phyloP scores from a whole-genome alignment of 306 rosid genomes.

The Ziziphus jujuba region DNA sequence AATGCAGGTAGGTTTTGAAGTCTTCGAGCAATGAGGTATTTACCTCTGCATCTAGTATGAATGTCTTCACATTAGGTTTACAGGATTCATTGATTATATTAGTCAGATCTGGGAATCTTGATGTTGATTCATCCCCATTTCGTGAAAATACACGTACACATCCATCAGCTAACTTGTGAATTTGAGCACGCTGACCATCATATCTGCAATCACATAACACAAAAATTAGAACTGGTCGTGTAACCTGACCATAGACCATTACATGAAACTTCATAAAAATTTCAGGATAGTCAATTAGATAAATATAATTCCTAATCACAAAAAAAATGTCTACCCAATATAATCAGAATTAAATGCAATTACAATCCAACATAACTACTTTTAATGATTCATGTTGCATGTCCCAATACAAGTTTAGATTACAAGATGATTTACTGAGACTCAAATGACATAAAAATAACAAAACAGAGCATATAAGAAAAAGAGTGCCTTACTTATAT shows the following conservation, averaged over 20 bases:
- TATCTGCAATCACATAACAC: slow-evolving; percentile 49
- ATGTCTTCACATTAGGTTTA: slow-evolving; percentile 66
- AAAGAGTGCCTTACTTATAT: slow-evolving; percentile 59
- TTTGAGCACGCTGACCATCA: slow-evolving; percentile 97
- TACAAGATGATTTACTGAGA: neutral
- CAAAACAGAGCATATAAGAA: slow-evolving; percentile 14
- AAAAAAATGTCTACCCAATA: neutral
- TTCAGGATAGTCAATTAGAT: slow-evolving; percentile 1
- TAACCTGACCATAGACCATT: neutral
- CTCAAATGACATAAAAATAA: neutral
- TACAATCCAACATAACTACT: neutral
- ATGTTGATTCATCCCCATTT: slow-evolving; percentile 84
- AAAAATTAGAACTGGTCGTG: slow-evolving; percentile 13
- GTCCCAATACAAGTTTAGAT: neutral
- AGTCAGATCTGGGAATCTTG: slow-evolving; percentile 82
- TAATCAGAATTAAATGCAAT: neutral
- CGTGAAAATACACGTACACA: slow-evolving; percentile 69
- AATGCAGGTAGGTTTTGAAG: neutral
- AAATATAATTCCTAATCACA: neutral
- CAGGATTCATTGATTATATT: slow-evolving; percentile 56
- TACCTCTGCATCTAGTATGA: slow-evolving; percentile 85
- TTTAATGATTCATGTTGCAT: neutral
- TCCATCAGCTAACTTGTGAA: slow-evolving; percentile 81
- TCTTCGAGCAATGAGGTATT: slow-evolving; percentile 7
- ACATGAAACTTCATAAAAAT: slow-evolving; percentile 2